A percentile compares a stretch with the other conserved stretches of the same genome.
These are phyloP conservation scores for Aspergillus homomorphus DNA, from an alignment of 495 filamentous ascomycete genomes.

Conservation along the genomic window DNA sequence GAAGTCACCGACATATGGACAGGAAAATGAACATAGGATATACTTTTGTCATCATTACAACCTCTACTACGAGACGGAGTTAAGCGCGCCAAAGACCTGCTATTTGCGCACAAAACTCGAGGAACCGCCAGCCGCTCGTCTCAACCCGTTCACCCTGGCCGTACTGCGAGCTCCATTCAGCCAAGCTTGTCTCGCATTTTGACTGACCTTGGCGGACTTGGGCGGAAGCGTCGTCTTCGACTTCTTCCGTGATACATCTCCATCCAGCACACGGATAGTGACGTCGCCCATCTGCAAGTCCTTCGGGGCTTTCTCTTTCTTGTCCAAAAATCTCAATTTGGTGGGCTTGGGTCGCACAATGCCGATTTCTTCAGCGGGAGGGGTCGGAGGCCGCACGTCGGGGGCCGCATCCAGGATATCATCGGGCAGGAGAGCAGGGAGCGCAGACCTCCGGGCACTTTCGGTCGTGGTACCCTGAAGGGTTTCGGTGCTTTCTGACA, in stretches of 20 bases:
- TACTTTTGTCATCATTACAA: background rate
- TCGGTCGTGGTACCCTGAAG: constrained; percentile 42
- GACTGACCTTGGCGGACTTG: constrained; percentile 46
- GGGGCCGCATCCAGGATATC: constrained; percentile 51
- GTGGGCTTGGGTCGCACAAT: constrained; percentile 34
- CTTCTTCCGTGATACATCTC: constrained; percentile 32
- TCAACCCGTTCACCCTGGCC: constrained; percentile 38
- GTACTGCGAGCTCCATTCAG: constrained; percentile 39
- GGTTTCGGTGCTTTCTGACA: constrained; percentile 42
- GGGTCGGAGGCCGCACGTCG: constrained; percentile 36
- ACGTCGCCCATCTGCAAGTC: constrained; percentile 52
- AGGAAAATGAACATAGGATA: background rate
- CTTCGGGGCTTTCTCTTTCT: constrained; percentile 50
- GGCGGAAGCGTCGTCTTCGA: constrained; percentile 43
- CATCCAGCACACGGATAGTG: constrained; percentile 51
- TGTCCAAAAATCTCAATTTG: constrained; percentile 51
- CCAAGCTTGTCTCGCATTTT: constrained; percentile 48
- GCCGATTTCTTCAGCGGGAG: constrained; percentile 29
- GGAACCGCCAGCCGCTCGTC: constrained; percentile 34
- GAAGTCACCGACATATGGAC: background rate
- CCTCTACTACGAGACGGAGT: background rate
- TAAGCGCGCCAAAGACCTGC: constrained; percentile 8
- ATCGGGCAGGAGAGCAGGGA: constrained; percentile 52
- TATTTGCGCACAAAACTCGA: constrained; percentile 46
- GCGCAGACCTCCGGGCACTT: constrained; percentile 34